Base-by-base conservation (phyloP, 2,329 filamentous ascomycete species). In the Zasmidium citrigriseum region DNA sequence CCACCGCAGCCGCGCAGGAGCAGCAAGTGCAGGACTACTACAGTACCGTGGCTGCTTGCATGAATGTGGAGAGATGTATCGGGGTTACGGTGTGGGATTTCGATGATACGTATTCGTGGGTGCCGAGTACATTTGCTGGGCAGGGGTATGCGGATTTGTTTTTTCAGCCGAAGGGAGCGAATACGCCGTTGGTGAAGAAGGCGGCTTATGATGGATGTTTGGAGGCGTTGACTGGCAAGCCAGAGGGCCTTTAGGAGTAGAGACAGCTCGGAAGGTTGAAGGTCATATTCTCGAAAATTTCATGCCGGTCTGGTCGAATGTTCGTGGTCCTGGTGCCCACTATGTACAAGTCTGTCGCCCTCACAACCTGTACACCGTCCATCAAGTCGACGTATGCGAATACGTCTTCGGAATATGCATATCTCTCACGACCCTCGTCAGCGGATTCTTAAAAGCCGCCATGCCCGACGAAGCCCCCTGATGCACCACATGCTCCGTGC, bases 11-110 rank as follows among this genome's bases (percentile, higher is more conserved):
- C 1, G 67, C 66, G 12, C 56, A 70, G 16, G 53, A 62, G 10
- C 67, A 69, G 10, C 83, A 86, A 71, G 78, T 77, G 1, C 67
- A 69, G 25, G 78, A 80, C 27, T 86, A 81, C 57, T 77, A 71
- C 12, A 63, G 69, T 16, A 57, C 56, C 18, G 62, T 70, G 1
- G 71, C 73, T 1, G 65, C 67, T 44, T 78, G 76, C 63, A 64
- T 73, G 23, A 72, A 74, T 46, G 68, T 69, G 54, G 59, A 71
- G 60, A 63, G 65, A 24, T 77, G 76, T 62, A 68, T 76, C 12
- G 74, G 75, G 2, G 70, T 77, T 11, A 77, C 76, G 0, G 80
- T 87, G 48, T 89, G 87, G 76, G 76, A 76, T 48, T 76, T 77
- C 54, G 73, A 69, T 59, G 76, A 78, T 55, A 73, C 72, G 14